Base-by-base conservation (phyloP, 805 yeast genomes). In the Torulaspora franciscae region DNA sequence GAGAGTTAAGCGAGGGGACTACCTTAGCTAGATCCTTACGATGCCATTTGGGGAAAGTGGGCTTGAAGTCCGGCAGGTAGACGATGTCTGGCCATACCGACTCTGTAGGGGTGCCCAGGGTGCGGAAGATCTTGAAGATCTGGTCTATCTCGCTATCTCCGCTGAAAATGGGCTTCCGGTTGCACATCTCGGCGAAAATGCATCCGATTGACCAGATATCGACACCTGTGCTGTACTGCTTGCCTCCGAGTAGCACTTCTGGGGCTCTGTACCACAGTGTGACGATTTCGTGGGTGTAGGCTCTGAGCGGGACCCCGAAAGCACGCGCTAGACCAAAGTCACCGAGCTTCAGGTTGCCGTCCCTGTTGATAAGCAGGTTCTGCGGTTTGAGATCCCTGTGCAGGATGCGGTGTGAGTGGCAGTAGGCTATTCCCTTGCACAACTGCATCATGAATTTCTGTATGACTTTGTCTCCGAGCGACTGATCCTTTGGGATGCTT, bases 191-290 rank as follows among this genome's bases (percentile, higher is more conserved):
- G 2, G 97, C 98, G 64, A 93, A 77, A 43, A 93, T 93, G 68
- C 99, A 93, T 11, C 99, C 99, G 11, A 96, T 95, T 13, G 96
- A 88, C 99, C 99, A 93, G 70, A 93, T 87, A 64, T 93, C 99
- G 49, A 93, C 95, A 7, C 96, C 90, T 0, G 99, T 93, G 37
- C 96, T 85, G 67, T 93, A 93, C 45, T 95, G 91, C 56, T 96
- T 80, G 2, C 96, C 88, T 2, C 99, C 99, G 60, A 93, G 74
- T 42, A 93, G 71, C 25, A 93, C 98, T 63, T 91, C 99, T 0
- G 99, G 99, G 0, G 98, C 96, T 52, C 99, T 78, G 67, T 91
- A 91, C 99, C 99, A 93, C 51, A 93, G 71, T 0, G 99, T 93
- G 36, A 93, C 99, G 42, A 93, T 98, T 65, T 93, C 99, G 66